Percentiles rank a stretch among this genome's conserved stretches.
Evolutionary conservation across 495 filamentous ascomycete genomes (phyloP).

Genomic region (Xylaria telfairii): DNA sequence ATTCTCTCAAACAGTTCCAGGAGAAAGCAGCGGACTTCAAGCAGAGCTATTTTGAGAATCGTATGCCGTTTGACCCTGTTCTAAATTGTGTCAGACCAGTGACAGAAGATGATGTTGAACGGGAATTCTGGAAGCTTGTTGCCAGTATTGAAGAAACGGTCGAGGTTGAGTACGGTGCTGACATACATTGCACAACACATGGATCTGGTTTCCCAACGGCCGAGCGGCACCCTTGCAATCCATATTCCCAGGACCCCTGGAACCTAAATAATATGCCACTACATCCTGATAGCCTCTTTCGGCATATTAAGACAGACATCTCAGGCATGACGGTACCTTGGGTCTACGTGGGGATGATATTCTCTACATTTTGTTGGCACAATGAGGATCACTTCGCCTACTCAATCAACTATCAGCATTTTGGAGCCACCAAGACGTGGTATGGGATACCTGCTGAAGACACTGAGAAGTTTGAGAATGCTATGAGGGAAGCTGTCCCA

Average conservation of each 20-base stretch:
- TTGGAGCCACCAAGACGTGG: conserved; percentile 98
- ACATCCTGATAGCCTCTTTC: conserved; percentile 89
- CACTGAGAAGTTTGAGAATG: conserved; percentile 90
- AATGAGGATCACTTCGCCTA: conserved; percentile 99
- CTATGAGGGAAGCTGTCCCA: conserved; percentile 93
- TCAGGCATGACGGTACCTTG: conserved; percentile 99
- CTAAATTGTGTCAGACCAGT: conserved; percentile 78
- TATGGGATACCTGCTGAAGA: conserved; percentile 96
- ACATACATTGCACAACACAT: conserved; percentile 98
- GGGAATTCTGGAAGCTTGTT: conserved; percentile 95
- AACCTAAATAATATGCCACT: conserved; percentile 94
- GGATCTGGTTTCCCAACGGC: conserved; percentile 97
- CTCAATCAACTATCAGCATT: conserved; percentile 98
- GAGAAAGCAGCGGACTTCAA: conserved; percentile 96
- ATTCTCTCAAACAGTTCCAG: conserved; percentile 95
- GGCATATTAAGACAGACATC: conserved; percentile 97
- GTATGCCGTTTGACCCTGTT: conserved; percentile 88
- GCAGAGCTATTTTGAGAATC: conserved; percentile 86
- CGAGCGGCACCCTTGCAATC: conserved; percentile 85
- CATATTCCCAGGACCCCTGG: conserved; percentile 89
- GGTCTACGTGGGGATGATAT: conserved; percentile 99
- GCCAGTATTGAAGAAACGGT: conserved; percentile 93
- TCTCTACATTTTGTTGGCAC: conserved; percentile 99
- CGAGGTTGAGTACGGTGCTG: conserved; percentile 97
- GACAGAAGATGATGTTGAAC: conserved; percentile 94